Evolutionary conservation across 2,329 filamentous ascomycete genomes (phyloP).

Genomic region (Pseudopyricularia cyperi): DNA sequence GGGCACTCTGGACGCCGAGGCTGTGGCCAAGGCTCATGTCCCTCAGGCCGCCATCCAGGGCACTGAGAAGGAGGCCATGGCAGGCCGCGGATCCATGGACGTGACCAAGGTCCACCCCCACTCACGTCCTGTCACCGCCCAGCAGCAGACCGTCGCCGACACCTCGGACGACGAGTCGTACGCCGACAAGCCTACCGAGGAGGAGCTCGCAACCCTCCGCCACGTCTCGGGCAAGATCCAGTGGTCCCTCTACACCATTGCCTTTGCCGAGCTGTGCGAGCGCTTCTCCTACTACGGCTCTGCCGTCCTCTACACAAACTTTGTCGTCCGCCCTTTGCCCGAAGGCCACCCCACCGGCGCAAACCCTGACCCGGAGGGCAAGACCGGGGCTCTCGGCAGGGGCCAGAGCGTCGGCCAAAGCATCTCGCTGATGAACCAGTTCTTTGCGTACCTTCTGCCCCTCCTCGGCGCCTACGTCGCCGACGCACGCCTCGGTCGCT

Average conservation of each 20-base stretch:
- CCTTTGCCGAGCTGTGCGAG: conserved; percentile 63
- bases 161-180: conserved; percentile 1
- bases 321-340: conserved; percentile 44
- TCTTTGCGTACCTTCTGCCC: conserved; percentile 49
- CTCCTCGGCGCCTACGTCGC: conserved; percentile 33
- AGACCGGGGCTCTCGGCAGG: conserved; percentile 46
- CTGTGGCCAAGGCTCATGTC: conserved; percentile 2
- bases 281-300: conserved; percentile 69
- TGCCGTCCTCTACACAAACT: conserved; percentile 55
- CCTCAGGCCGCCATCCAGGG: conserved; percentile 3
- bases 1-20: background rate
- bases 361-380: conserved; percentile 16
- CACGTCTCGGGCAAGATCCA: conserved; percentile 53
- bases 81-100: conserved; percentile 1
- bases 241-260: conserved; percentile 54
- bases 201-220: conserved; percentile 47
- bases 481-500: conserved; percentile 54
- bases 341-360: conserved; percentile 39
- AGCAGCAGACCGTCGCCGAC: background rate
- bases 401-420: conserved; percentile 41
- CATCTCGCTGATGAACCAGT: conserved; percentile 40
- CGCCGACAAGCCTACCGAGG: conserved; percentile 35
- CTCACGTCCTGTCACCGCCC: background rate
- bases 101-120: background rate
- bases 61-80: conserved; percentile 3